phyloP scores from a whole-genome alignment of 371 early-diverging fungal genomes.

The Mucor circinelloides region DNA sequence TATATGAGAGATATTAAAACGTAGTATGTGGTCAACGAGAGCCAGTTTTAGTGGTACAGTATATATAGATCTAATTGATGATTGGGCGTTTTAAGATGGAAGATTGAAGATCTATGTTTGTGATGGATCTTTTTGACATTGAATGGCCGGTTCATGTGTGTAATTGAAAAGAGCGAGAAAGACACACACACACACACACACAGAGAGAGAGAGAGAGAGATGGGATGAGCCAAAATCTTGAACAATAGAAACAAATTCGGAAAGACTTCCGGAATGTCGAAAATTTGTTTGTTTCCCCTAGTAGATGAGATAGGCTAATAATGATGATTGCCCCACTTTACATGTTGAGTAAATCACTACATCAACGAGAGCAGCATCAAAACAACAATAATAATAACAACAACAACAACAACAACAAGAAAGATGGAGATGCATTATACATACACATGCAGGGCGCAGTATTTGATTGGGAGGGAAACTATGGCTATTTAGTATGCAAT shows the following conservation, averaged over 20 bases:
- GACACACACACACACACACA: no score
- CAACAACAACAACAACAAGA: not conserved
- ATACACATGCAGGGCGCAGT: conserved; percentile 7
- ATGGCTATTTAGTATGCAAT: not conserved
- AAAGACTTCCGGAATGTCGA: not conserved
- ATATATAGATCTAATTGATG: no score
- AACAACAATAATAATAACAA: not conserved
- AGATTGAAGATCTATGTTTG: not conserved
- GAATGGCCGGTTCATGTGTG: not conserved
- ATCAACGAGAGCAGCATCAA: not conserved
- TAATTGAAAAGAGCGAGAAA: no score
- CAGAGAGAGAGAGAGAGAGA: not conserved
- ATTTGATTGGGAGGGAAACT: not conserved
- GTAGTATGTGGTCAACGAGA: not conserved
- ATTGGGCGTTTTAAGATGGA: no score
- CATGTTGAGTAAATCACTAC: not conserved
- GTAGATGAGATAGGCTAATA: not conserved
- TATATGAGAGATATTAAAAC: not conserved
- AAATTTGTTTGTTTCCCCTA: not conserved
- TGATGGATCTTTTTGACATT: not conserved
- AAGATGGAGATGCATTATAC: not conserved
- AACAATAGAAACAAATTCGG: not conserved
- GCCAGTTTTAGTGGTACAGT: no score
- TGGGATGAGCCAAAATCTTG: not conserved
- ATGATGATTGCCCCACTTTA: not conserved